A percentile compares a stretch with the other conserved stretches of the same genome.
Conservation (phyloP, 2,329 filamentous ascomycete genomes). For the Diplodia mutila region DNA sequence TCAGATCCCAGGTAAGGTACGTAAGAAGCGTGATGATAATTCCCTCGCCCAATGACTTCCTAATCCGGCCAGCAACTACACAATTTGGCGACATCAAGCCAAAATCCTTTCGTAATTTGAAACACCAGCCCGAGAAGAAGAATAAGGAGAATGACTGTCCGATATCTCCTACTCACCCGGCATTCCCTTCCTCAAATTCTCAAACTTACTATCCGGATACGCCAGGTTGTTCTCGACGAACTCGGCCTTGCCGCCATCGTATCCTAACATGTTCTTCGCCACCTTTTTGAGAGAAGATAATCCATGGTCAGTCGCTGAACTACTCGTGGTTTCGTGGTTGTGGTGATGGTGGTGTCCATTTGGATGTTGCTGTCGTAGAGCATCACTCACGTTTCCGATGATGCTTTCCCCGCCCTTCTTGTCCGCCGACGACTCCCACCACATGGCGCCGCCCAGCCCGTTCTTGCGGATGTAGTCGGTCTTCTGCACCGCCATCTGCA, state of each 20-base stretch:
- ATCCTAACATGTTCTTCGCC: constrained; percentile 46
- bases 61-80: neutral
- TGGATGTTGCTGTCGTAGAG: neutral
- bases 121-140: neutral
- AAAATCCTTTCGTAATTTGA: neutral
- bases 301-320: neutral
- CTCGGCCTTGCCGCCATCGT: constrained; percentile 50
- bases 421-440: constrained; percentile 90
- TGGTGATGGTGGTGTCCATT: neutral
- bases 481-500: constrained; percentile 69
- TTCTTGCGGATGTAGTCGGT: constrained; percentile 68
- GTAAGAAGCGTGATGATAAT: neutral
- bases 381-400: constrained; percentile 49
- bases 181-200: constrained; percentile 55
- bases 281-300: constrained; percentile 28
- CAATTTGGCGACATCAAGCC: neutral
- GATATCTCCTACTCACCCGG: constrained; percentile 34
- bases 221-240: constrained; percentile 51
- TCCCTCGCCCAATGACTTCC: neutral
- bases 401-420: constrained; percentile 66
- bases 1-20: neutral
- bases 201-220: constrained; percentile 59
- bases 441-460: constrained; percentile 85
- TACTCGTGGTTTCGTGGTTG: neutral
- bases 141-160: neutral